Percentiles rank a stretch among this genome's conserved stretches.
These are phyloP conservation scores for Diatrype stigma DNA, from an alignment of 2,329 filamentous ascomycete genomes.

Conservation along the genomic window DNA sequence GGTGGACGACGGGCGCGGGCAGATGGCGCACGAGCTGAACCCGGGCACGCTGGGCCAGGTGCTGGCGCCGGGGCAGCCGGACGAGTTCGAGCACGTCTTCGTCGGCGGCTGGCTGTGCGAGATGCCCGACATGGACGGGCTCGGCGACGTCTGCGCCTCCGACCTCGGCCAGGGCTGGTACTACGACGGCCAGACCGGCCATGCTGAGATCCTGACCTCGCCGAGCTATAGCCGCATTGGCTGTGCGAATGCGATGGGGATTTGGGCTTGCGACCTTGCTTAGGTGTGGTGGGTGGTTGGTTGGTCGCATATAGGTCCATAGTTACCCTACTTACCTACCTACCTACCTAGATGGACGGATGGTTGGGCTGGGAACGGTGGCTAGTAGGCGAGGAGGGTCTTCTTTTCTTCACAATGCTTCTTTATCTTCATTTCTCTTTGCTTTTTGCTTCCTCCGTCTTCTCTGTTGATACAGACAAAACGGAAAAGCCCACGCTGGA, in stretches of 20 bases:
- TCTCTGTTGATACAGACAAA: no score
- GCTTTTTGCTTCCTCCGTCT: no score
- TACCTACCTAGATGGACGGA: neutral
- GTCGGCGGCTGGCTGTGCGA: conserved; percentile 2
- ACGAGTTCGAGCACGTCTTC: neutral
- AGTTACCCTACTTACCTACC: neutral
- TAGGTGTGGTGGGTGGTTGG: neutral
- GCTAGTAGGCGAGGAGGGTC: no score
- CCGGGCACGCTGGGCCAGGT: neutral
- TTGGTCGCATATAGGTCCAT: neutral
- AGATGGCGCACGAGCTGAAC: conserved; percentile 1
- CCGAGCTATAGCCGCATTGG: neutral
- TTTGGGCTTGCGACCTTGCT: conserved; percentile 1
- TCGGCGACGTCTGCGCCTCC: neutral
- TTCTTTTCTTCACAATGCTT: no score
- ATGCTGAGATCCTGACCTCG: neutral
- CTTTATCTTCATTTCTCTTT: no score
- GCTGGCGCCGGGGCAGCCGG: neutral
- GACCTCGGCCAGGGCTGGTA: neutral
- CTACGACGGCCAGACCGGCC: neutral
- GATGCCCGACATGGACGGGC: neutral
- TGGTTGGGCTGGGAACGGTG: no score
- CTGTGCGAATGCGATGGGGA: neutral
- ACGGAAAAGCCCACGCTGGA: no score
- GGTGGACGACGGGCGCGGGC: neutral